Conservation (phyloP, 805 yeast species). For the Saccharomyces mikatae region DNA sequence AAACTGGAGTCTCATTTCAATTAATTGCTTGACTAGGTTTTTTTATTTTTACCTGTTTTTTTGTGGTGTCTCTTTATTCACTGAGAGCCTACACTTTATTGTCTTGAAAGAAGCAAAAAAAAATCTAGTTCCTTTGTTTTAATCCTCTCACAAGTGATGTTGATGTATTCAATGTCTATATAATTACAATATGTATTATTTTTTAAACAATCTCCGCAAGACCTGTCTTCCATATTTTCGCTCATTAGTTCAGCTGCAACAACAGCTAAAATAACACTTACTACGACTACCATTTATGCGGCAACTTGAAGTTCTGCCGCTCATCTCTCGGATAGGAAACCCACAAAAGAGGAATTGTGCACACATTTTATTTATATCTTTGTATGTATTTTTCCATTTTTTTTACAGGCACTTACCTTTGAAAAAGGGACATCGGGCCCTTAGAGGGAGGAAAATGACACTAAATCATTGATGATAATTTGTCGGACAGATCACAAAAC, state of each 20-base stretch:
- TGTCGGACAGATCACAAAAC: not conserved
- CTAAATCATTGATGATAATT: not conserved
- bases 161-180: not conserved
- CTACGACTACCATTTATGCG: not conserved
- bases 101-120: not conserved
- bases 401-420: not conserved
- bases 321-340: not conserved
- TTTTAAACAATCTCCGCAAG: not conserved
- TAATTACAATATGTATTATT: not conserved
- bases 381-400: not conserved
- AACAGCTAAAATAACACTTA: not conserved
- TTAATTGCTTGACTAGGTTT: not conserved
- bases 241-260: not conserved
- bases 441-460: not conserved
- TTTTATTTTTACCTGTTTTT: not conserved
- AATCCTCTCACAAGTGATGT: not conserved
- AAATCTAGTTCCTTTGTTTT: not conserved
- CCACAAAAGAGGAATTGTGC: not conserved
- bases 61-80: not conserved
- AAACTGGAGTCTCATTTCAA: not conserved
- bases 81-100: not conserved
- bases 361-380: not conserved
- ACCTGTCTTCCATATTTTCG: not conserved
- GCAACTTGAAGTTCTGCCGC: not conserved
- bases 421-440: not conserved